A percentile compares a stretch with the other conserved stretches of the same genome.
Conservation (phyloP, 805 yeast genomes). For the Komagataella populi region DNA sequence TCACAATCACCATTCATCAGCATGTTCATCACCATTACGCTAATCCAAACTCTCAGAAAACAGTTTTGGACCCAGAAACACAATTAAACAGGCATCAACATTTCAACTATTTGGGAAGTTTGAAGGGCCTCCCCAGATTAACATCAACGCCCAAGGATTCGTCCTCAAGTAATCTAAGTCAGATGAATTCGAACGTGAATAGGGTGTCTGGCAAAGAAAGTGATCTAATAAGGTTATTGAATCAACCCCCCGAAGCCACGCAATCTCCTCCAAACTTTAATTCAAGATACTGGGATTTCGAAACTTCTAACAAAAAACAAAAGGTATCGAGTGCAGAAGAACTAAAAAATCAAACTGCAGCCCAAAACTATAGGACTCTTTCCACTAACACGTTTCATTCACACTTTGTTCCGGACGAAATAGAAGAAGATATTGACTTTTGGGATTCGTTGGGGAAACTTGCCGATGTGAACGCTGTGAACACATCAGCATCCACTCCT, state of each 20-base stretch:
- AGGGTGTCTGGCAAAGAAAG: slow-evolving; percentile 16
- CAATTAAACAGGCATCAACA: slow-evolving; percentile 50
- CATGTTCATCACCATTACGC: slow-evolving; percentile 73
- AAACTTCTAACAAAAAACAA: slow-evolving; percentile 3
- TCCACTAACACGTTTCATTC: not conserved
- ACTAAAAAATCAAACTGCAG: not conserved
- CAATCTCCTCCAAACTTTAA: not conserved
- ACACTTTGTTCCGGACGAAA: slow-evolving; percentile 24
- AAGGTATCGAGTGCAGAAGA: not conserved
- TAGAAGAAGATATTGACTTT: slow-evolving; percentile 54
- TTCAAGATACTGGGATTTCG: slow-evolving; percentile 2
- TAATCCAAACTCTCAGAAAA: slow-evolving; percentile 19
- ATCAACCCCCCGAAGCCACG: slow-evolving; percentile 11
- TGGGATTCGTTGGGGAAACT: slow-evolving; percentile 58
- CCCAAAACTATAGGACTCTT: not conserved
- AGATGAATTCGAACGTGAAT: not conserved
- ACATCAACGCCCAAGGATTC: slow-evolving; percentile 21
- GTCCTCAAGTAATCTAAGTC: not conserved
- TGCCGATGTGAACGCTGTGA: slow-evolving; percentile 23
- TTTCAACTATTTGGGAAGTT: slow-evolving; percentile 62
- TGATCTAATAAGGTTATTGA: slow-evolving; percentile 30
- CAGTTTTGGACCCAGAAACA: slow-evolving; percentile 32
- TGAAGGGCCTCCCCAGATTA: slow-evolving; percentile 57
- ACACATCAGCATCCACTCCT: slow-evolving; percentile 2
- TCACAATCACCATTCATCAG: slow-evolving; percentile 66